Evolutionary conservation across 345 rosid genomes (phyloP).

Genomic region (Hibiscus tridactylites): DNA sequence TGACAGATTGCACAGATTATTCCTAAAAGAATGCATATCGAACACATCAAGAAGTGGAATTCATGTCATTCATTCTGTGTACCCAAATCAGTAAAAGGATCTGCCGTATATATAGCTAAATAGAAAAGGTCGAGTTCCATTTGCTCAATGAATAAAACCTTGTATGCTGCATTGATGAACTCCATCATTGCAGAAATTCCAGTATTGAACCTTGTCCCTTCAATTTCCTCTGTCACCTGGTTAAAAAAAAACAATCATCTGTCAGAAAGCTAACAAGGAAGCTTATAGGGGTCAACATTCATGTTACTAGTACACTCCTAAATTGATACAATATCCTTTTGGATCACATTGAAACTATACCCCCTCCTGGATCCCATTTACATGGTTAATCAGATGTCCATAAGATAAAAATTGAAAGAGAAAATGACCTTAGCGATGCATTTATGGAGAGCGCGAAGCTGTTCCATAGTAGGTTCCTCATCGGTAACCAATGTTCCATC

Average conservation of each 20-base stretch:
- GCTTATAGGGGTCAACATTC: background rate
- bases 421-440: constrained; percentile 77
- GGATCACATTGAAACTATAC: background rate
- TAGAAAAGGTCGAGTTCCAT: background rate
- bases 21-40: background rate
- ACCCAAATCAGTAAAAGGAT: background rate
- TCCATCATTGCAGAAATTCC: constrained; percentile 99
- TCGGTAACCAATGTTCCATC: constrained; percentile 54
- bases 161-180: constrained; percentile 78
- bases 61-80: background rate
- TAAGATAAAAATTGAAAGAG: background rate
- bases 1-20: too few species aligned
- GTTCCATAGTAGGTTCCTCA: constrained; percentile 62
- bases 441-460: constrained; percentile 62
- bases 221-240: constrained; percentile 85
- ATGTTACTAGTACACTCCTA: background rate
- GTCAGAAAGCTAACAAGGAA: background rate
- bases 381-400: background rate
- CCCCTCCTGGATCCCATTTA: background rate
- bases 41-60: background rate
- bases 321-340: background rate
- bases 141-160: constrained; percentile 34
- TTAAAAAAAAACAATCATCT: constrained; percentile 3
- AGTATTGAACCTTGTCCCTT: constrained; percentile 86
- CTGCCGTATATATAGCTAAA: background rate